phyloP scores from a whole-genome alignment of 345 rosid species.

The Brassica juncea region DNA sequence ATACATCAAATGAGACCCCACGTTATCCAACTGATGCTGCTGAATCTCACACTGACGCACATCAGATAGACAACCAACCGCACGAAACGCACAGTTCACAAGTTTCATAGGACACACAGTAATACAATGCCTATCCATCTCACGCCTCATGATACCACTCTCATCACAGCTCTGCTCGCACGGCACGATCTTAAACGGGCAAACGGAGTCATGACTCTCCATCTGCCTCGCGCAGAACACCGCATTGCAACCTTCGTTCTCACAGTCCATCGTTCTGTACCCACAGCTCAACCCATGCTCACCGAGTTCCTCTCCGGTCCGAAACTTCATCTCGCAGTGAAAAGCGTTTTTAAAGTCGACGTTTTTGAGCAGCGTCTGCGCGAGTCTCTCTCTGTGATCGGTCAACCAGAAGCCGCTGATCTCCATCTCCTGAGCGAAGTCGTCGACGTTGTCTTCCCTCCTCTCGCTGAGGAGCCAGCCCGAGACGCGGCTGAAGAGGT shows the following conservation, averaged over 20 bases:
- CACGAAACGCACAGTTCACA: constrained; percentile 75
- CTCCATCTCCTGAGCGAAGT: constrained; percentile 85
- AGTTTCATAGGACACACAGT: constrained; percentile 87
- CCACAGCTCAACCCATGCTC: constrained; percentile 54
- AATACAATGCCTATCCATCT: constrained; percentile 91
- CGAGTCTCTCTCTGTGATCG: constrained; percentile 59
- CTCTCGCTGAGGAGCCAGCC: constrained; percentile 84
- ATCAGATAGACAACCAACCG: constrained; percentile 69
- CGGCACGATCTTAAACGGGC: constrained; percentile 79
- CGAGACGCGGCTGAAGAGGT: constrained; percentile 72
- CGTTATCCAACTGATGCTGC: constrained; percentile 52
- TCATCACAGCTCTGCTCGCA: constrained; percentile 81
- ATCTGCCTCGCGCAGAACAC: constrained; percentile 52
- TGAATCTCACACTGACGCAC: constrained; percentile 55
- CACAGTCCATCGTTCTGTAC: constrained; percentile 63
- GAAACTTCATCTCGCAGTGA: constrained; percentile 69
- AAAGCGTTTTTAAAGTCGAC: constrained; percentile 69
- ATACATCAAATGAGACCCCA: constrained; percentile 57
- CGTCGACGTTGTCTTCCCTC: constrained; percentile 88
- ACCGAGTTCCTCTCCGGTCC: constrained; percentile 51
- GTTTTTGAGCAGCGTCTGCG: constrained; percentile 64
- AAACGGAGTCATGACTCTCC: constrained; percentile 67
- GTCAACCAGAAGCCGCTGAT: constrained; percentile 71
- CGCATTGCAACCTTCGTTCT: constrained; percentile 66
- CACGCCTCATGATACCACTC: constrained; percentile 62